Percentiles rank a stretch among this genome's conserved stretches.
Conservation (phyloP, 805 yeast species). For the Torulaspora franciscae region DNA sequence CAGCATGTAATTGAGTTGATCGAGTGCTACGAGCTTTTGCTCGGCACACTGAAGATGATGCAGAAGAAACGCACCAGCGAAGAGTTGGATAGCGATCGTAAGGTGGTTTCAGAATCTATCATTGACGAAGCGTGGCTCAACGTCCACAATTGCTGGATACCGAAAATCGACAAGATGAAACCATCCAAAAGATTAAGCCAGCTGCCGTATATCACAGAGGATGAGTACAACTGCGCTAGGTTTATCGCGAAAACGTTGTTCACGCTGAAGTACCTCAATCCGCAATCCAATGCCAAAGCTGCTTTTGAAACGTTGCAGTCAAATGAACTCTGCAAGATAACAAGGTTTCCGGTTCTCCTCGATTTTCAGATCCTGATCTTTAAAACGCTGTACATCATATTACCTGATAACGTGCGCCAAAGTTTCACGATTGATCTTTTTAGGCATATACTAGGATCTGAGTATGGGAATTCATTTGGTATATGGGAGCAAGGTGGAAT, state of each 20-base stretch:
- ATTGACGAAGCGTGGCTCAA: constrained; percentile 18
- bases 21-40: constrained; percentile 33
- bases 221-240: constrained; percentile 49
- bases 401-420: constrained; percentile 37
- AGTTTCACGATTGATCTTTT: constrained; percentile 39
- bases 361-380: constrained; percentile 45
- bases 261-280: constrained; percentile 26
- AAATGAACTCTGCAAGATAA: constrained; percentile 45
- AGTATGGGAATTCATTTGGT: constrained; percentile 66
- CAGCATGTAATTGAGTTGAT: constrained; percentile 40
- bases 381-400: constrained; percentile 42
- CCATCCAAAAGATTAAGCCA: constrained; percentile 35
- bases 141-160: constrained; percentile 39
- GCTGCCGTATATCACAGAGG: constrained; percentile 46
- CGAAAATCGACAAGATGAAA: constrained; percentile 33
- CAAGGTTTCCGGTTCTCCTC: constrained; percentile 44
- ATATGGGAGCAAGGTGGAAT: constrained; percentile 50
- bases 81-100: constrained; percentile 12
- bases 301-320: constrained; percentile 46
- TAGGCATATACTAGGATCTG: constrained; percentile 50
- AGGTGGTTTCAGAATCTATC: constrained; percentile 8
- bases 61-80: constrained; percentile 29
- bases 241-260: constrained; percentile 42
- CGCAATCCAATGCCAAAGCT: constrained; percentile 12
- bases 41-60: constrained; percentile 21